Evolutionary conservation across 345 rosid genomes (phyloP).

Genomic region (Gossypium sturtianum): DNA sequence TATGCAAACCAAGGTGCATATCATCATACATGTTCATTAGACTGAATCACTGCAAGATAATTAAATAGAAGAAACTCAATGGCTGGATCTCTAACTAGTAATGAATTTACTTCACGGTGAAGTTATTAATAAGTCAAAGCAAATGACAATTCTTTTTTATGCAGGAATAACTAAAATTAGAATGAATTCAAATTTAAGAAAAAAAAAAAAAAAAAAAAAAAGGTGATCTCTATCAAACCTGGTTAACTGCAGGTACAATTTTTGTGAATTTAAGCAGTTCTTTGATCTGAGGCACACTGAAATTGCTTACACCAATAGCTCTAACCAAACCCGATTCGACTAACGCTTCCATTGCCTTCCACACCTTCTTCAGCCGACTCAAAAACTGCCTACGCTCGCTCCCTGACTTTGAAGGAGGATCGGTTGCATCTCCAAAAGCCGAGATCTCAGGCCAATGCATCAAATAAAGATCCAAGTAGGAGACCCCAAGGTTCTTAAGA

Average conservation of each 20-base stretch:
- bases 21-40: neutral
- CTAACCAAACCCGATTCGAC: slow-evolving; percentile 45
- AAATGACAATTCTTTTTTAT: neutral
- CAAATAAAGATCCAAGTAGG: slow-evolving; percentile 57
- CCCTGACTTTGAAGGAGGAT: slow-evolving; percentile 54
- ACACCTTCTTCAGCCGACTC: slow-evolving; percentile 51
- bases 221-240: slow-evolving; percentile 26
- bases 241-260: slow-evolving; percentile 55
- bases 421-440: slow-evolving; percentile 59
- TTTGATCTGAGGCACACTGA: slow-evolving; percentile 45
- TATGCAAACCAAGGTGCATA: neutral
- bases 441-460: slow-evolving; percentile 64
- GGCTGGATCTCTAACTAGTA: slow-evolving; percentile 1
- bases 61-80: neutral
- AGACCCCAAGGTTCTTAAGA: slow-evolving; percentile 53
- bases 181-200: neutral
- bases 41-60: neutral
- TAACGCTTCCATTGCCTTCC: slow-evolving; percentile 61
- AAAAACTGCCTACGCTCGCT: slow-evolving; percentile 50
- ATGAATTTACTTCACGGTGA: neutral
- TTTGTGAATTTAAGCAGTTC: slow-evolving; percentile 54
- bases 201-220: neutral
- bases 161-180: slow-evolving; percentile 6
- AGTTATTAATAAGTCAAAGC: neutral
- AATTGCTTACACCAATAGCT: slow-evolving; percentile 60